Conservation (phyloP, 805 yeast species). For the Metschnikowia koreensis region DNA sequence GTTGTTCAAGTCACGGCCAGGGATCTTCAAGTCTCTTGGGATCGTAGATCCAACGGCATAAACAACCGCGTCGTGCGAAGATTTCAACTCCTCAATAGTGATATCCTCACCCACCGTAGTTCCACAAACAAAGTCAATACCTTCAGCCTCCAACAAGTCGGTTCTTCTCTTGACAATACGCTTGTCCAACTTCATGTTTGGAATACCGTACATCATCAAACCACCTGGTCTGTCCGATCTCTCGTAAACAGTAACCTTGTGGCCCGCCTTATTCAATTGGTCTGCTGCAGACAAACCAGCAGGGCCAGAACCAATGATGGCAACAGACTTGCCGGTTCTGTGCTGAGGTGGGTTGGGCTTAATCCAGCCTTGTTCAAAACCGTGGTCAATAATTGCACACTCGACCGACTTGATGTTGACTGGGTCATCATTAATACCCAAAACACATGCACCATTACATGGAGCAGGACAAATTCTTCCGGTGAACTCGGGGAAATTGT, state of each 20-base stretch:
- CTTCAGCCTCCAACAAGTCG: conserved; percentile 86
- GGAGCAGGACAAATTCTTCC: conserved; percentile 99
- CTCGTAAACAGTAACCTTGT: conserved; percentile 85
- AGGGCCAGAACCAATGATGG: conserved; percentile 95
- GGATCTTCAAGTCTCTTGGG: conserved; percentile 91
- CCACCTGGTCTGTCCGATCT: conserved; percentile 97
- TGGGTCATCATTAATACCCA: conserved; percentile 91
- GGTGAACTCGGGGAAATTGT: conserved; percentile 98
- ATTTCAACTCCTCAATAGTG: conserved; percentile 64
- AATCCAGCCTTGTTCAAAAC: conserved; percentile 96
- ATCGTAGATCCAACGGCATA: conserved; percentile 94
- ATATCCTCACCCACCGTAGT: conserved; percentile 85
- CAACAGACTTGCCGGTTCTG: conserved; percentile 84
- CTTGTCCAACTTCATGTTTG: conserved; percentile 97
- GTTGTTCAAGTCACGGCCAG: conserved; percentile 88
- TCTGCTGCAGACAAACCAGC: conserved; percentile 97
- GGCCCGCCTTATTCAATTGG: conserved; percentile 96
- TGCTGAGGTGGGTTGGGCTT: conserved; percentile 72
- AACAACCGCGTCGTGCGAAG: conserved; percentile 75
- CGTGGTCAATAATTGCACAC: conserved; percentile 94
- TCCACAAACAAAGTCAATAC: conserved; percentile 72
- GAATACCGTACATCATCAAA: conserved; percentile 96
- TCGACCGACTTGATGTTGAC: conserved; percentile 96
- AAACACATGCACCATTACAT: conserved; percentile 92
- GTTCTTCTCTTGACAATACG: conserved; percentile 89